Conservation (phyloP, 176 grass and related monocot genomes). For the Oryza meyeriana region DNA sequence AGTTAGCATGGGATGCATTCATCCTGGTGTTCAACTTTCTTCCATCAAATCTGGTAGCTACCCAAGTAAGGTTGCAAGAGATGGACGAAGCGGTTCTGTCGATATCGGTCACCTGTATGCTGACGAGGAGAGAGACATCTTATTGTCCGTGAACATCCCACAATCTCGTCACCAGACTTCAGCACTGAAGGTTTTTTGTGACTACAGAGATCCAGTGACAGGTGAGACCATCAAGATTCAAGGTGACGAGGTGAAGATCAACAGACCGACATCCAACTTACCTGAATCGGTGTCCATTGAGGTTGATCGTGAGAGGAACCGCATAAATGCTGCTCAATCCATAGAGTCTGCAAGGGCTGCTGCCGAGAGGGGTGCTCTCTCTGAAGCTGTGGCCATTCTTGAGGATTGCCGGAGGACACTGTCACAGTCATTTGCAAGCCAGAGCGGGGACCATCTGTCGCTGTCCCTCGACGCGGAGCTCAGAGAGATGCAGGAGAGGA, state of each 20-base stretch:
- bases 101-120: conserved; percentile 77
- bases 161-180: conserved; percentile 38
- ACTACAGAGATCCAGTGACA: conserved; percentile 68
- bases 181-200: conserved; percentile 61
- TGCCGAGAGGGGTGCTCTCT: conserved; percentile 69
- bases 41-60: conserved; percentile 87
- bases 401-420: conserved; percentile 56
- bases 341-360: conserved; percentile 59
- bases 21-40: conserved; percentile 59
- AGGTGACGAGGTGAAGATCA: conserved; percentile 55
- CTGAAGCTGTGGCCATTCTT: conserved; percentile 66
- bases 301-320: conserved; percentile 83
- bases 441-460: conserved; percentile 62
- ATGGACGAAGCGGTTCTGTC: conserved; percentile 61
- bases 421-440: conserved; percentile 49
- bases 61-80: conserved; percentile 51
- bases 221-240: conserved; percentile 56
- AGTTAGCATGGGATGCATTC: conserved; percentile 54
- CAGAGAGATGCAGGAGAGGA: conserved; percentile 92
- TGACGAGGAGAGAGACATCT: conserved; percentile 88
- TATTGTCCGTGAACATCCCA: conserved; percentile 60
- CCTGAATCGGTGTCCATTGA: conserved; percentile 56
- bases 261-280: conserved; percentile 28
- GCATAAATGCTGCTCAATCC: conserved; percentile 55
- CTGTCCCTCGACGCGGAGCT: conserved; percentile 74